These are phyloP conservation scores for Dunaliella salina DNA, from an alignment of 163 green algal genomes.

Conservation along the genomic window DNA sequence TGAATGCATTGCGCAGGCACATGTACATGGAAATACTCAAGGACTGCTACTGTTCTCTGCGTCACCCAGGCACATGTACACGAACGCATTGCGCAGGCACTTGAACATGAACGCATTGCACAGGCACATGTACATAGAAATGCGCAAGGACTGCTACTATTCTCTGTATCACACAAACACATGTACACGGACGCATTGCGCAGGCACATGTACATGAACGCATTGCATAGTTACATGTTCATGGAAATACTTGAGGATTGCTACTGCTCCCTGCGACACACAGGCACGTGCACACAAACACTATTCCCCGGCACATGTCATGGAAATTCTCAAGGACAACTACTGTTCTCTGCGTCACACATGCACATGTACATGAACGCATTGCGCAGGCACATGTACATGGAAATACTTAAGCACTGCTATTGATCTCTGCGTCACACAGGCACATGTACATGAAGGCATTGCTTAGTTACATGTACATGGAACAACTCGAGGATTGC, in stretches of 20 bases:
- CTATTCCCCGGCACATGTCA: no score
- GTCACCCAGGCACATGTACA: not conserved
- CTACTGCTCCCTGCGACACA: no score
- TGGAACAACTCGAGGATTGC: not conserved
- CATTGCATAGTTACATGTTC: not conserved
- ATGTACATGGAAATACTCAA: not conserved
- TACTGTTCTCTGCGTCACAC: no score
- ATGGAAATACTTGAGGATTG: not conserved
- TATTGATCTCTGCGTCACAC: not conserved
- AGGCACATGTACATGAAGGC: not conserved
- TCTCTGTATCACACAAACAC: not conserved
- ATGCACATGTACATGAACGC: no score
- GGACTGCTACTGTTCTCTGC: no score
- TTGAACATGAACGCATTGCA: not conserved
- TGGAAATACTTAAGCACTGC: not conserved
- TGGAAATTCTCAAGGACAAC: not conserved
- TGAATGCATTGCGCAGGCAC: not conserved
- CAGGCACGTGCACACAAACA: not conserved
- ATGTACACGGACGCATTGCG: not conserved
- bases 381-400: not conserved
- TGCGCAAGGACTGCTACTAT: not conserved
- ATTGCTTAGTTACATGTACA: not conserved
- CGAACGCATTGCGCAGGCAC: no score
- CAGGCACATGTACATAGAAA: not conserved
- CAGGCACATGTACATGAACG: not conserved